Evolutionary conservation across 306 rosid species (phyloP).

Genomic region (Astragalus membranaceus): DNA sequence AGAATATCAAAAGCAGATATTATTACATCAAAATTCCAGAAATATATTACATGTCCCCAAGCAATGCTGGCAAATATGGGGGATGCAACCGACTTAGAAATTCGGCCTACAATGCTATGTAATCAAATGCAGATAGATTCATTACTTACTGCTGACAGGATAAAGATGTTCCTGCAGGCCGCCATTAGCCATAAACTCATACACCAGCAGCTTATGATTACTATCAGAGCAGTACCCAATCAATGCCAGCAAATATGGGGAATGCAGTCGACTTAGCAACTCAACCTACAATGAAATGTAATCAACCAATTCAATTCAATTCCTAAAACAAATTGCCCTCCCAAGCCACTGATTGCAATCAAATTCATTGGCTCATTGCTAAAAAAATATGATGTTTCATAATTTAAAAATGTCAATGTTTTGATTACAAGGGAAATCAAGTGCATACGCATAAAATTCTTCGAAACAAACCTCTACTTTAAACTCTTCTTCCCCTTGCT

Average conservation of each 20-base stretch:
- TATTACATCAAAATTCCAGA: neutral
- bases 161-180: conserved; percentile 91
- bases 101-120: too few relatives aligned
- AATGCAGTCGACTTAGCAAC: conserved; percentile 66
- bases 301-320: conserved; percentile 18
- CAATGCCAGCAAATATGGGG: conserved; percentile 85
- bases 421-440: neutral
- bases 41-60: too few relatives aligned
- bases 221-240: conserved; percentile 78
- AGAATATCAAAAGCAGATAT: neutral
- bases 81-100: too few relatives aligned
- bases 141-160: conserved; percentile 60
- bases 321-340: too few relatives aligned
- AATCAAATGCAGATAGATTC: neutral
- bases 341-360: too few relatives aligned
- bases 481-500: conserved; percentile 94
- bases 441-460: neutral
- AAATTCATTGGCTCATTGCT: neutral
- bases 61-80: too few relatives aligned
- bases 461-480: conserved; percentile 62
- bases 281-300: conserved; percentile 55
- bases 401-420: neutral
- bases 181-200: conserved; percentile 87
- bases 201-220: conserved; percentile 75
- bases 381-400: neutral